Base-by-base conservation (phyloP, 768 basidiomycete genomes). In the Lentinus brumalis region DNA sequence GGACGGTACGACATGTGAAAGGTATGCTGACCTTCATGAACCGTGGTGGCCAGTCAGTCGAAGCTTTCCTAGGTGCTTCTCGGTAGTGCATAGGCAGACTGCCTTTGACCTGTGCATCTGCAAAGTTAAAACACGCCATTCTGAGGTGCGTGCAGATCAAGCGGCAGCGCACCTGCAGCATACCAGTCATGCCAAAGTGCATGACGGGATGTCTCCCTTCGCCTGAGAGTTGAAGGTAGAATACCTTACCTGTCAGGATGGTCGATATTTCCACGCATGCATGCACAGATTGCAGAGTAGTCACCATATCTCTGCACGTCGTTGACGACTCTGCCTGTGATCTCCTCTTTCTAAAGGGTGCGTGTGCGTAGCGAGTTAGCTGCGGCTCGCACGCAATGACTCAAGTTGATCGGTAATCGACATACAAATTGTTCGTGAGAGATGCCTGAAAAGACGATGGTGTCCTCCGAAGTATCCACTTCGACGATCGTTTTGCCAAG, bases 111-210 rank as follows among this genome's bases (percentile, higher is more conserved):
- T 84, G 76, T 10, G 4, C 4, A 0, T 12, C n/a, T 1, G 3
- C 30, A 14, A 21, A 32, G 38, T 21, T 38, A 39, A 2, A 7
- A 29, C 21, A 9, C 5, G 5, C 10, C 5, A 0, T 11, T 16
- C 16, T 1, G 4, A 10, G 41, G 2, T 12, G 12, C 0, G 9
- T 3, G 47, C 15, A 18, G 11, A 26, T 26, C 21, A 1, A 26
- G 21, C 21, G 21, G 21, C 2, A 14, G 45, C 70, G 38, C 53
- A 85, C 87, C 75, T 88, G 86, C 38, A 92, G 76, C 84, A 86
- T 88, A n/a, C 91, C 91, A 1, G 90, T 92, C 91, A 92, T 93
- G 2, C 91, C 91, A 65, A 92, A 90, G 69, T 92, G 91, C 50
- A 92, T 73, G 3, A 92, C 86, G 4, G 90, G 90, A 63, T 83